Percentiles rank a stretch among this genome's conserved stretches.
Evolutionary conservation across 495 filamentous ascomycete species (phyloP).

Genomic region (Trichoderma gamsii): DNA sequence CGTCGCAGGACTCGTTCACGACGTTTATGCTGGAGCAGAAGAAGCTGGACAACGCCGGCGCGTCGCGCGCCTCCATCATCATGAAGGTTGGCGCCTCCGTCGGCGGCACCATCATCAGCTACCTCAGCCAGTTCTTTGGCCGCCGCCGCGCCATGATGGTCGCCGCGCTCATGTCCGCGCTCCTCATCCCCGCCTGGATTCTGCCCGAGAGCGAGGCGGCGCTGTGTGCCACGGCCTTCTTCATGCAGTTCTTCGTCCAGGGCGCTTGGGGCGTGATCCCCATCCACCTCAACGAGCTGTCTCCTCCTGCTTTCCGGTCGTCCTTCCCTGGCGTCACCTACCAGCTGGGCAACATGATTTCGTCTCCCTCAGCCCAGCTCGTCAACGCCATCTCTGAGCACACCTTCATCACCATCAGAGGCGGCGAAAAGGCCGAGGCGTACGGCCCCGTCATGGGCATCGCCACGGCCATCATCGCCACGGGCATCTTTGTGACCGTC

Average conservation of each 20-base stretch:
- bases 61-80: constrained; percentile 64
- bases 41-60: constrained; percentile 50
- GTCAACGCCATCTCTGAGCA: constrained; percentile 61
- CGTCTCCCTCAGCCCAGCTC: constrained; percentile 65
- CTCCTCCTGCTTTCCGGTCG: constrained; percentile 67
- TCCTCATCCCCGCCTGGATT: constrained; percentile 67
- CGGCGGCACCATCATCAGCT: constrained; percentile 66
- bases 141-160: constrained; percentile 61
- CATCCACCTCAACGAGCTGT: constrained; percentile 72
- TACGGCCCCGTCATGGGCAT: constrained; percentile 67
- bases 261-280: constrained; percentile 75
- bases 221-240: constrained; percentile 63
- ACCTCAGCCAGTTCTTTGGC: constrained; percentile 64
- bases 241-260: constrained; percentile 73
- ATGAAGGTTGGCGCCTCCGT: constrained; percentile 70
- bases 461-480: constrained; percentile 61
- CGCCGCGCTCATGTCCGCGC: constrained; percentile 48
- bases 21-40: constrained; percentile 68
- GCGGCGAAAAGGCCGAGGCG: constrained; percentile 50
- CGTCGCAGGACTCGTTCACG: constrained; percentile 69
- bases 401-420: constrained; percentile 38
- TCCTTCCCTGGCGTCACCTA: constrained; percentile 62
- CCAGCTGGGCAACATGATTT: constrained; percentile 72
- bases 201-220: constrained; percentile 50
- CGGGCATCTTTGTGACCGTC: constrained; percentile 56